phyloP scores from a whole-genome alignment of 176 grass and related monocot genomes.

The Phoenix roebelenii region DNA sequence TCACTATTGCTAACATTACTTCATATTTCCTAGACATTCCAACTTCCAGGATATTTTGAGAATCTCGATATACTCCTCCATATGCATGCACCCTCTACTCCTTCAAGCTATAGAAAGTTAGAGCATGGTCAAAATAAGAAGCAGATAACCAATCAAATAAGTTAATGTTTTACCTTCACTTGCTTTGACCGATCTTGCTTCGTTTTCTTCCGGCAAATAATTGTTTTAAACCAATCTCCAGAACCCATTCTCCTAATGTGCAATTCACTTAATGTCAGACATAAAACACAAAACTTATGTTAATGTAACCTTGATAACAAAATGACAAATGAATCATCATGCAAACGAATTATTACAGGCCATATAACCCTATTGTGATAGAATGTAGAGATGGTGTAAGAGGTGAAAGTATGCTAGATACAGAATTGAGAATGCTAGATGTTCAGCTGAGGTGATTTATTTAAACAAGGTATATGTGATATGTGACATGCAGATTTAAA shows the following conservation, averaged over 20 bases:
- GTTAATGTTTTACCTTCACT: constrained; percentile 34
- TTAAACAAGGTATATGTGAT: too few relatives aligned
- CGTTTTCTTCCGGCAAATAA: constrained; percentile 74
- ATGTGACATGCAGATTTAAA: too few relatives aligned
- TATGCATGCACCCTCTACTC: neutral
- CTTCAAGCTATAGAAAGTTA: neutral
- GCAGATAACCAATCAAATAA: neutral
- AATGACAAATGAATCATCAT: too few relatives aligned
- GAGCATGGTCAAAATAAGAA: neutral
- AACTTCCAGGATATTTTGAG: too few relatives aligned
- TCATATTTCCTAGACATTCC: too few relatives aligned
- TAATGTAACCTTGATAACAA: constrained; percentile 15
- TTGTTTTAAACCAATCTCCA: constrained; percentile 82
- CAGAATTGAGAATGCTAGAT: too few relatives aligned
- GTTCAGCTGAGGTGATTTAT: too few relatives aligned
- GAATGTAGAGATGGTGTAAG: too few relatives aligned
- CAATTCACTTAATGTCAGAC: neutral
- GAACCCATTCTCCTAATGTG: constrained; percentile 58
- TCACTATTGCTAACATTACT: too few relatives aligned
- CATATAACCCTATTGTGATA: too few relatives aligned
- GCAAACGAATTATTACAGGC: neutral
- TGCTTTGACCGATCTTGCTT: constrained; percentile 45
- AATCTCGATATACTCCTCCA: too few relatives aligned
- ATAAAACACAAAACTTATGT: constrained; percentile 22
- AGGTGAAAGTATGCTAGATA: too few relatives aligned